Conservation (phyloP, 2,329 filamentous ascomycete species). For the Penicillium sclerotiorum region DNA sequence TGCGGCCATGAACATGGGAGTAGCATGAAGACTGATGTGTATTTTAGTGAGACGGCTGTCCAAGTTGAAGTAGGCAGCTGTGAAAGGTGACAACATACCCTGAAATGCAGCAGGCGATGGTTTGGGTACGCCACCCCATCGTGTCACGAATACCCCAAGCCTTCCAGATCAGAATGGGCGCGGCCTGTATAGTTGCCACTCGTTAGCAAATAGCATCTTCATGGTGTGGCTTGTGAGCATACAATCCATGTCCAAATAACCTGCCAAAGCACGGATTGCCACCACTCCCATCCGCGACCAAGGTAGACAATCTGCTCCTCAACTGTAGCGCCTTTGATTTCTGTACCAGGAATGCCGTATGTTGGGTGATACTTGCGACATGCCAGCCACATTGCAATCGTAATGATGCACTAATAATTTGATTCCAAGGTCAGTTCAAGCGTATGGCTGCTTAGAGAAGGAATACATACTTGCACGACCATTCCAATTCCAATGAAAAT, state of each 20-base stretch:
- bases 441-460: not conserved
- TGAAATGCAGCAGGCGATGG: conserved; percentile 9
- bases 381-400: conserved; percentile 7
- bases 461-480: conserved; percentile 52
- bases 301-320: conserved; percentile 4
- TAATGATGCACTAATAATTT: conserved; percentile 2
- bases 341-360: conserved; percentile 11
- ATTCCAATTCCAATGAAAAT: conserved; percentile 7
- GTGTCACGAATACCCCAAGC: conserved; percentile 11
- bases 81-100: conserved; percentile 6
- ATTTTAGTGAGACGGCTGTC: not conserved
- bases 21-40: conserved; percentile 8
- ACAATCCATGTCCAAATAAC: conserved; percentile 8
- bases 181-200: not conserved
- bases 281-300: conserved; percentile 13
- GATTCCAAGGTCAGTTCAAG: not conserved
- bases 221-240: not conserved
- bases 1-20: conserved; percentile 10
- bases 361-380: conserved; percentile 11
- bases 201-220: not conserved
- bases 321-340: conserved; percentile 1
- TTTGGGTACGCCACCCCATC: conserved; percentile 12
- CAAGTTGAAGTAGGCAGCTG: too few relatives aligned
- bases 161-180: conserved; percentile 8
- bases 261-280: conserved; percentile 10